Conservation (phyloP, 2,329 filamentous ascomycete genomes). For the Claviceps paspali region DNA sequence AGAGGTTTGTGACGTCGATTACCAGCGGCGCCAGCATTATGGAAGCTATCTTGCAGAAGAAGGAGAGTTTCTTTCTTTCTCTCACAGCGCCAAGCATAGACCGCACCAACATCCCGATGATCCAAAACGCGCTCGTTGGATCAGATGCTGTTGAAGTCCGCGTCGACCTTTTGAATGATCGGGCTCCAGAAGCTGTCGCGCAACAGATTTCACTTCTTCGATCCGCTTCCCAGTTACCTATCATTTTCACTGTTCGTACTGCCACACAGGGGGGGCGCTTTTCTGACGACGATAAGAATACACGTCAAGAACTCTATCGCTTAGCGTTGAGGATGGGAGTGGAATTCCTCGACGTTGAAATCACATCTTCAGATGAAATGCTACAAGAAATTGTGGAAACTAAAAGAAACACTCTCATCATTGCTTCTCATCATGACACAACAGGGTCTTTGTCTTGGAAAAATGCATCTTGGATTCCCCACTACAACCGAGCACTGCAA, state of each 20-base stretch:
- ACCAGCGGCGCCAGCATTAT: slow-evolving; percentile 31
- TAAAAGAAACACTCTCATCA: slow-evolving; percentile 65
- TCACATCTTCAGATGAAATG: slow-evolving; percentile 66
- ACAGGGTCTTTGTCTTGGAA: slow-evolving; percentile 67
- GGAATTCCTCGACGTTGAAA: slow-evolving; percentile 88
- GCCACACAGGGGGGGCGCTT: slow-evolving; percentile 76
- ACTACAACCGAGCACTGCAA: slow-evolving; percentile 80
- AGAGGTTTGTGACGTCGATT: slow-evolving; percentile 24
- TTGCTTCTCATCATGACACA: slow-evolving; percentile 92
- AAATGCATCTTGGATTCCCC: slow-evolving; percentile 81
- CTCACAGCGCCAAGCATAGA: slow-evolving; percentile 65
- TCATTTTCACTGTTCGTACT: slow-evolving; percentile 88
- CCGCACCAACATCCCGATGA: slow-evolving; percentile 40
- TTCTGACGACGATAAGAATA: slow-evolving; percentile 58
- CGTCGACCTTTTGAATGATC: slow-evolving; percentile 77
- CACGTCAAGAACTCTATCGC: slow-evolving; percentile 59
- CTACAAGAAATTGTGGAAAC: slow-evolving; percentile 50
- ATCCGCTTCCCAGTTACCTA: slow-evolving; percentile 53
- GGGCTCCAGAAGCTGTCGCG: slow-evolving; percentile 59
- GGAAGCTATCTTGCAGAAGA: slow-evolving; percentile 29
- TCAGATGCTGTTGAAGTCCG: slow-evolving; percentile 87
- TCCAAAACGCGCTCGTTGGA: slow-evolving; percentile 64
- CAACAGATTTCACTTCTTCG: slow-evolving; percentile 71
- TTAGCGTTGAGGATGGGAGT: slow-evolving; percentile 69
- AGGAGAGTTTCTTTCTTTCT: slow-evolving; percentile 83